Base-by-base conservation (phyloP, 2,329 filamentous ascomycete species). In the Aspergillus tanneri region DNA sequence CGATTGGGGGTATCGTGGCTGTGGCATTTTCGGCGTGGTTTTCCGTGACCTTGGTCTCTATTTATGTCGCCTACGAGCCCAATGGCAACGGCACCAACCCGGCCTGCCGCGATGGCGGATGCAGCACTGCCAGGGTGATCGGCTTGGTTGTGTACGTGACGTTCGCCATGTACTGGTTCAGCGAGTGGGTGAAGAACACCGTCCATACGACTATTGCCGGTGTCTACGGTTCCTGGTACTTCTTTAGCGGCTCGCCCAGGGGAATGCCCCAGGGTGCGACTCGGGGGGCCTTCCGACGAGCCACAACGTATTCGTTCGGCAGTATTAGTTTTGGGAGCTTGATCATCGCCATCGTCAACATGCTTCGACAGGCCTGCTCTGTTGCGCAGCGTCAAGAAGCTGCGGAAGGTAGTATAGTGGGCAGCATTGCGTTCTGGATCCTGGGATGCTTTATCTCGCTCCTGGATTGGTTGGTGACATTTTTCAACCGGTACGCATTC, bases 191-290 rank as follows among this genome's bases (percentile, higher is more conserved):
- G 59, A 96, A 96, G 75, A 96, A 95, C 71, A 90, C 88, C 0
- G 88, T 96, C 38, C 90, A 97, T 66, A 87, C 86, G 2, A 90
- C 84, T 19, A 87, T 96, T 49, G 87, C 90, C 0, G 91, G 92
- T 0, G 85, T 96, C 0, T 96, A 95, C 60, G 91, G 90, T 1
- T 86, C 87, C 0, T 97, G 92, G 92, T 97, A 95, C 73, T 96
- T 95, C 67, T 86, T 82, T 56, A 72, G 77, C 6, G 72, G 79
- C 22, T 79, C 81, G 47, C 71, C 81, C 0, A 72, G 77, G 48
- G 80, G 83, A 35, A 87, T 89, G 61, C 90, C 91, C 23, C 84
- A 81, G 54, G 84, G 84, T 9, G 85, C 89, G 0, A 96, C 92
- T 0, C 82, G 90, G 10, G 88, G 89, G n/a, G 88, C 92, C 0